Evolutionary conservation across 345 rosid genomes (phyloP).

Genomic region (Bruguiera sexangula): DNA sequence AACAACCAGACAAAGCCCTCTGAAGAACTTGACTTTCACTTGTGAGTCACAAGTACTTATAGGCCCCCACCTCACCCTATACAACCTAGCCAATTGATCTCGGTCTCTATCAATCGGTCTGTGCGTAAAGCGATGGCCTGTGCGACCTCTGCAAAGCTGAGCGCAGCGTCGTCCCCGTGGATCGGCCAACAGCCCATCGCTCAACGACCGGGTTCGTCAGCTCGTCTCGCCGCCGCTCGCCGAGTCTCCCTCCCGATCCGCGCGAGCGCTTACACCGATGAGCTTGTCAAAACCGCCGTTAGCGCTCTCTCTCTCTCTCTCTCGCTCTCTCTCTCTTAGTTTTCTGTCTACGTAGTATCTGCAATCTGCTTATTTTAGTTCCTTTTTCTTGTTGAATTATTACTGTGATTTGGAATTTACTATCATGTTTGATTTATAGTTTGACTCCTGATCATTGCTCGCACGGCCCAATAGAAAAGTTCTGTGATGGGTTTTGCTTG

Average conservation of each 20-base stretch:
- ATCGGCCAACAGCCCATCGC: slow-evolving; percentile 60
- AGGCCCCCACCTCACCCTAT: not conserved
- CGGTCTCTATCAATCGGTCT: not conserved
- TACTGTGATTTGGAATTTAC: no score
- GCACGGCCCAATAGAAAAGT: no score
- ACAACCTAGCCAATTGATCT: no score
- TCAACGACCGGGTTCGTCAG: slow-evolving; percentile 26
- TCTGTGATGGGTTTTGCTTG: no score
- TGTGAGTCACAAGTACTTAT: not conserved
- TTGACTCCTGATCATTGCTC: not conserved
- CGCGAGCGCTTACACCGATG: slow-evolving; percentile 71
- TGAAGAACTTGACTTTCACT: not conserved
- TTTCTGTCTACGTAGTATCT: no score
- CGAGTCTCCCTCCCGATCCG: slow-evolving; percentile 74
- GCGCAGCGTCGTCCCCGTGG: slow-evolving; percentile 64
- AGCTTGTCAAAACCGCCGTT: slow-evolving; percentile 90
- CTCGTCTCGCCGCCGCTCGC: slow-evolving; percentile 23
- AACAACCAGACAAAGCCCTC: not conserved
- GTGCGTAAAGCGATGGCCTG: slow-evolving; percentile 53
- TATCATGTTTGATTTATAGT: not conserved
- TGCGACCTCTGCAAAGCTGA: slow-evolving; percentile 63
- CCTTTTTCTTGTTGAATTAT: not conserved
- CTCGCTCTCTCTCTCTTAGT: no score
- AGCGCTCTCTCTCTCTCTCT: slow-evolving; percentile 23
- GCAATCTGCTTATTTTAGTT: not conserved